phyloP scores from a whole-genome alignment of 176 grass and related monocot species.

The Otatea glauca region DNA sequence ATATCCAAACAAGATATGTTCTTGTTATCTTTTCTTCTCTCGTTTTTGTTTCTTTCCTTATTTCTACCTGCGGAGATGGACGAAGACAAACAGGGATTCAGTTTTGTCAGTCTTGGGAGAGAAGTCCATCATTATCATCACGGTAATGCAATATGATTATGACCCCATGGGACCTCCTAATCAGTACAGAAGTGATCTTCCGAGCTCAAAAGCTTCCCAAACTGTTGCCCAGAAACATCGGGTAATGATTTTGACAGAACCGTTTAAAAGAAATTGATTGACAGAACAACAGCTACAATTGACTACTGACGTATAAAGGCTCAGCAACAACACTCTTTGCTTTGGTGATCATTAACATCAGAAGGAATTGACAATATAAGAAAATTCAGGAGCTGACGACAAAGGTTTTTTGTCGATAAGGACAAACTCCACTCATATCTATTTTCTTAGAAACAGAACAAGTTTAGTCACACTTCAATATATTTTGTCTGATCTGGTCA shows the following conservation, averaged over 20 bases:
- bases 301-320: slow-evolving; percentile 1
- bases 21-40: not conserved
- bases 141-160: not conserved
- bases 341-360: slow-evolving; percentile 22
- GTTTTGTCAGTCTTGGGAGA: not conserved
- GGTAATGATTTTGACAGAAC: not conserved
- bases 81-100: not conserved
- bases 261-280: slow-evolving; percentile 1
- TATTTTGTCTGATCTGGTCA: not conserved
- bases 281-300: not conserved
- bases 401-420: slow-evolving; percentile 13
- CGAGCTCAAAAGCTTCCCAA: not conserved
- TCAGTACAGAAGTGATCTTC: not conserved
- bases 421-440: slow-evolving; percentile 4
- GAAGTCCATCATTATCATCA: too few species aligned
- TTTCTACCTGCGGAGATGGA: not conserved
- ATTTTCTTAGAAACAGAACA: slow-evolving; percentile 12
- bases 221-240: not conserved
- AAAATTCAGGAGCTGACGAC: not conserved
- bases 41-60: slow-evolving; percentile 40
- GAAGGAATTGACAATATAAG: not conserved
- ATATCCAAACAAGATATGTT: slow-evolving; percentile 18
- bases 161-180: slow-evolving; percentile 6
- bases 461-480: not conserved
- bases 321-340: slow-evolving; percentile 13